Evolutionary conservation across 257 asterid genomes (phyloP).

Genomic region (Plantago major): DNA sequence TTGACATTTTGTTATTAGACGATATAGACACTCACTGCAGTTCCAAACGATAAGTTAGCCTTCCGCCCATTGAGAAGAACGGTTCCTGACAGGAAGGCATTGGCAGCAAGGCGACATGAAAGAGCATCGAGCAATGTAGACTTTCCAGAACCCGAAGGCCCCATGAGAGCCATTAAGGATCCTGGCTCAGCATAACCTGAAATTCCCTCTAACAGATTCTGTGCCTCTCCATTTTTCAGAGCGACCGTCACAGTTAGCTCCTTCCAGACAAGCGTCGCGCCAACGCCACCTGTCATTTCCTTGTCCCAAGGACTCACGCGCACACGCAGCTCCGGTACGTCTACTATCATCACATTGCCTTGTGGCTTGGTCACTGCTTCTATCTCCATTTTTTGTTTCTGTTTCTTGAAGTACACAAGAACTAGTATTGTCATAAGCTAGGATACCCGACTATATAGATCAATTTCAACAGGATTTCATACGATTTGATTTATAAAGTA

Average conservation of each 20-base stretch:
- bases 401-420: too few relatives aligned
- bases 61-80: slow-evolving; percentile 82
- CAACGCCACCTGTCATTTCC: slow-evolving; percentile 52
- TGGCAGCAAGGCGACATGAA: slow-evolving; percentile 80
- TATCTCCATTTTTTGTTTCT: too few relatives aligned
- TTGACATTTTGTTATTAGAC: too few relatives aligned
- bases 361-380: too few relatives aligned
- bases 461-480: too few relatives aligned
- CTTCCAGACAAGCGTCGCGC: slow-evolving; percentile 80
- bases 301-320: too few relatives aligned
- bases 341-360: too few relatives aligned
- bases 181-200: slow-evolving; percentile 93
- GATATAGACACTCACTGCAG: slow-evolving; percentile 55
- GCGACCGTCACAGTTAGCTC: slow-evolving; percentile 83
- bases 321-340: too few relatives aligned
- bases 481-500: too few relatives aligned
- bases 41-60: slow-evolving; percentile 79
- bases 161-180: slow-evolving; percentile 87
- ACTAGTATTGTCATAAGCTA: too few relatives aligned
- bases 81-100: slow-evolving; percentile 76
- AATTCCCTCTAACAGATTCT: slow-evolving; percentile 66
- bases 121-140: slow-evolving; percentile 87
- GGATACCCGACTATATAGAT: too few relatives aligned
- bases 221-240: slow-evolving; percentile 64
- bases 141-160: slow-evolving; percentile 95